Evolutionary conservation across 495 filamentous ascomycete species (phyloP).

Genomic region (Aspergillus hancockii): DNA sequence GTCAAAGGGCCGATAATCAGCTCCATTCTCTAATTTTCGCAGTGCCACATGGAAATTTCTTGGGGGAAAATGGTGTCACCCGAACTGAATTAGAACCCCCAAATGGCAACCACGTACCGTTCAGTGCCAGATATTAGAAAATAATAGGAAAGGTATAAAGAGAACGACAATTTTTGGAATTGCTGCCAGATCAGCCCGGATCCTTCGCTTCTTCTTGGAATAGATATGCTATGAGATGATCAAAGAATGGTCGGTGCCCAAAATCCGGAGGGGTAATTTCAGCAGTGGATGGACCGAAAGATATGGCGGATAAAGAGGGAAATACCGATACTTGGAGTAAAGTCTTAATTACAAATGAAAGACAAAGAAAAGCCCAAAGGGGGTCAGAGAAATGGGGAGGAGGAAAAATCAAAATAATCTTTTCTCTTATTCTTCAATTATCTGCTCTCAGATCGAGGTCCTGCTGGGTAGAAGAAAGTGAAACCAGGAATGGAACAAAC

Average conservation of each 20-base stretch:
- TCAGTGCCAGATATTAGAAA: background rate
- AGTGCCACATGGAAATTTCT: constrained; percentile 15
- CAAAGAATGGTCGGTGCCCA: constrained; percentile 24
- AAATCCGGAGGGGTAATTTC: constrained; percentile 14
- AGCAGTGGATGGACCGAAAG: constrained; percentile 2
- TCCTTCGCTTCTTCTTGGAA: constrained; percentile 7
- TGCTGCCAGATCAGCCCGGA: constrained; percentile 10
- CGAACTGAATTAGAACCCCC: background rate
- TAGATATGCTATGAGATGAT: background rate
- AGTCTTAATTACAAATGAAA: background rate
- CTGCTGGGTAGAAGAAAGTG: background rate
- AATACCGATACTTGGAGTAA: background rate
- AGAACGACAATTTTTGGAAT: background rate
- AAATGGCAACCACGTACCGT: constrained; percentile 3
- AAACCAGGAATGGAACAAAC: constrained; percentile 6
- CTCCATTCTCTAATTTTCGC: constrained; percentile 8
- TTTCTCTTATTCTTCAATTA: background rate
- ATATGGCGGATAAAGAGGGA: background rate
- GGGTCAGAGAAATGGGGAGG: background rate
- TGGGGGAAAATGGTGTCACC: constrained; percentile 7
- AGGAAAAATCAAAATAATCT: background rate
- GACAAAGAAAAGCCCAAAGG: background rate
- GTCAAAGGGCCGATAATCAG: constrained; percentile 10
- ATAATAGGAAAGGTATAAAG: background rate
- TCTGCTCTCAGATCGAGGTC: background rate